phyloP scores from a whole-genome alignment of 108 stramenopile genomes.

The Cyclotella cryptica region DNA sequence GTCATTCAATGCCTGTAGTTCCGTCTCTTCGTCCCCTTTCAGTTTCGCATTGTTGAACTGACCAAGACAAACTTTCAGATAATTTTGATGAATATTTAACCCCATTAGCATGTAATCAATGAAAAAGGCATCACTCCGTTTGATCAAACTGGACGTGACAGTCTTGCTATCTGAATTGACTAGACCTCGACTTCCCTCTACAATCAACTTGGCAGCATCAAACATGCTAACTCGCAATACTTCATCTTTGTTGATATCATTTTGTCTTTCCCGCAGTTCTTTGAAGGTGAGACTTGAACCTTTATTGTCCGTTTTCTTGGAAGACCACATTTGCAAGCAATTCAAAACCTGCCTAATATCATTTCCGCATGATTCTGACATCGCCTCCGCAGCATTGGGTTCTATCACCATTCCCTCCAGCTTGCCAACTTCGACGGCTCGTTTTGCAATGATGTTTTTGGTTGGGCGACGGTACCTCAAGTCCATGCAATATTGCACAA shows the following conservation, averaged over 20 bases:
- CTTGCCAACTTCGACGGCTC: slow-evolving; percentile 82
- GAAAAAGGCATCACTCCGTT: slow-evolving; percentile 95
- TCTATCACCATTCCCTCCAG: slow-evolving; percentile 85
- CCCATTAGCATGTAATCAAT: slow-evolving; percentile 95
- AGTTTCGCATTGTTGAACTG: slow-evolving; percentile 53
- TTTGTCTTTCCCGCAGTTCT: slow-evolving; percentile 78
- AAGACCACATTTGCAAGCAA: slow-evolving; percentile 96
- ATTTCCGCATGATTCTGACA: slow-evolving; percentile 95
- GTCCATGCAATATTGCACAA: slow-evolving; percentile 95
- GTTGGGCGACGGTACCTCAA: slow-evolving; percentile 85
- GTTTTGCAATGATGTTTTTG: slow-evolving; percentile 76
- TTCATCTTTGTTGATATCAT: slow-evolving; percentile 86
- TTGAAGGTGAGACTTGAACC: slow-evolving; percentile 73
- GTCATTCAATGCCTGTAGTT: slow-evolving; percentile 59
- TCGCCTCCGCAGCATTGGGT: slow-evolving; percentile 93
- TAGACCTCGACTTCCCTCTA: slow-evolving; percentile 81
- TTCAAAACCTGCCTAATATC: slow-evolving; percentile 96
- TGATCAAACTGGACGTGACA: slow-evolving; percentile 63
- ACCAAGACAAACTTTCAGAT: slow-evolving; percentile 72
- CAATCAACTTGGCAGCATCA: slow-evolving; percentile 86
- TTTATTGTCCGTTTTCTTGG: slow-evolving; percentile 50
- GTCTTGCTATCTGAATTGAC: slow-evolving; percentile 63
- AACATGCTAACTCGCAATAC: slow-evolving; percentile 91
- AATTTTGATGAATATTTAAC: slow-evolving; percentile 94
- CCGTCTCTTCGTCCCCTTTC: slow-evolving; percentile 60